Percentiles rank a stretch among this genome's conserved stretches.
phyloP scores from a whole-genome alignment of 208 protist genomes.

The Crithidia fasciculata region DNA sequence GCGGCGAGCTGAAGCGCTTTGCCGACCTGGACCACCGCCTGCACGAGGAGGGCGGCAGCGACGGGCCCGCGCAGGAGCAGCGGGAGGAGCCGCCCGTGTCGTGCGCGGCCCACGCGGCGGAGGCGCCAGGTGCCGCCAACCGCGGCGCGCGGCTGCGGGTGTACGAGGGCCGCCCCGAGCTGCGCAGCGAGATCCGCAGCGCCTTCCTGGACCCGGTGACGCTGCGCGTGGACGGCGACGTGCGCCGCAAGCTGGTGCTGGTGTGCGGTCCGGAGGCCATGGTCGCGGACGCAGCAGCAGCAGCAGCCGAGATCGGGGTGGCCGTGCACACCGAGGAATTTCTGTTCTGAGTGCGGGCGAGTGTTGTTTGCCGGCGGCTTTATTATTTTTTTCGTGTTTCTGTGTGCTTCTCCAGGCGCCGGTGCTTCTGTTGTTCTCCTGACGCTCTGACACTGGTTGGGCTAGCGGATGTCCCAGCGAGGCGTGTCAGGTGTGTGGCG shows the following conservation, averaged over 20 bases:
- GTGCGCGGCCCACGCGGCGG: neutral
- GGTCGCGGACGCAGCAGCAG: slow-evolving; percentile 24
- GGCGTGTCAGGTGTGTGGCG: too few species aligned
- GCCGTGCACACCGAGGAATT: slow-evolving; percentile 41
- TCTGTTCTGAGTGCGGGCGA: slow-evolving; percentile 11
- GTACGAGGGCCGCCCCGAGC: slow-evolving; percentile 20
- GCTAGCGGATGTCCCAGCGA: too few species aligned
- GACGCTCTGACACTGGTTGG: too few species aligned
- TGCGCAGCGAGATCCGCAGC: slow-evolving; percentile 8
- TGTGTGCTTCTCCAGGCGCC: too few species aligned
- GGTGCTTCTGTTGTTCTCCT: too few species aligned
- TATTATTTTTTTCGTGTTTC: too few species aligned
- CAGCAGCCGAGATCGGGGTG: slow-evolving; percentile 20
- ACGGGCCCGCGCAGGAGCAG: neutral
- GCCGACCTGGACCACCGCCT: neutral
- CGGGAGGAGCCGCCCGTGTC: neutral
- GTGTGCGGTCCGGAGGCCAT: slow-evolving; percentile 41
- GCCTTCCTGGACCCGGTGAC: neutral
- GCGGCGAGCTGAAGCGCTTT: neutral
- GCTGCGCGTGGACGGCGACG: slow-evolving; percentile 8
- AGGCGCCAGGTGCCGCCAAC: neutral
- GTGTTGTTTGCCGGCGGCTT: too few species aligned
- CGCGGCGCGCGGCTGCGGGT: neutral
- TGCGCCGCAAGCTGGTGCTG: slow-evolving; percentile 36
- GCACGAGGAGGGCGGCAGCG: neutral